Evolutionary conservation across 208 protist genomes (phyloP).

Genomic region (Wallacemonas collosoma): DNA sequence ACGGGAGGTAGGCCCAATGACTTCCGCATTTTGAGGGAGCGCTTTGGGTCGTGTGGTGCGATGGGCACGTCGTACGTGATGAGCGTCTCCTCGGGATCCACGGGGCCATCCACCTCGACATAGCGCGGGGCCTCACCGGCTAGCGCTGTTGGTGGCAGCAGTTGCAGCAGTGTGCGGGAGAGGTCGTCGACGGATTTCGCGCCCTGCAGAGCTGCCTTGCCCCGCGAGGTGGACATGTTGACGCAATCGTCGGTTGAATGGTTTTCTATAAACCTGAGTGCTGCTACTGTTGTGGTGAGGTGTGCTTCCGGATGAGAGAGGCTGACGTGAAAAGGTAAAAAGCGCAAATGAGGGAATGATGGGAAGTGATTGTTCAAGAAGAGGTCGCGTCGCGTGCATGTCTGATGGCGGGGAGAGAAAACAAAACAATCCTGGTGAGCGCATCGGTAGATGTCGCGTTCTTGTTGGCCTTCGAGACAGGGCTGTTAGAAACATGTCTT

Average conservation of each 20-base stretch:
- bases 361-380: too few relatives aligned
- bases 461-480: too few relatives aligned
- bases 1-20: constrained; percentile 42
- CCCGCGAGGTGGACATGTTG: not conserved
- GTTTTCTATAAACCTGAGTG: not conserved
- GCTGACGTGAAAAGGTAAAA: too few relatives aligned
- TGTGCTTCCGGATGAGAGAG: too few relatives aligned
- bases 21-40: constrained; percentile 59
- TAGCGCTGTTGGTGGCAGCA: constrained; percentile 21
- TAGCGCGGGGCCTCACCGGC: constrained; percentile 24
- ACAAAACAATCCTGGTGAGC: too few relatives aligned
- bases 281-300: too few relatives aligned
- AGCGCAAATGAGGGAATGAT: too few relatives aligned
- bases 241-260: not conserved
- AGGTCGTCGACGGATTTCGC: constrained; percentile 18
- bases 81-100: constrained; percentile 50
- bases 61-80: constrained; percentile 86
- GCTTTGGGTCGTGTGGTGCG: constrained; percentile 56
- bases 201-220: not conserved
- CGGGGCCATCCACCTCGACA: constrained; percentile 73
- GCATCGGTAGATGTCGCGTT: too few relatives aligned
- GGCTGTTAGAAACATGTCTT: too few relatives aligned
- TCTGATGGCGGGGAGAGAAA: too few relatives aligned
- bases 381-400: too few relatives aligned
- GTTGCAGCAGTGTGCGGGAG: constrained; percentile 36